Conservation (phyloP, 169 alveolate species). For the Blepharisma undulans region DNA sequence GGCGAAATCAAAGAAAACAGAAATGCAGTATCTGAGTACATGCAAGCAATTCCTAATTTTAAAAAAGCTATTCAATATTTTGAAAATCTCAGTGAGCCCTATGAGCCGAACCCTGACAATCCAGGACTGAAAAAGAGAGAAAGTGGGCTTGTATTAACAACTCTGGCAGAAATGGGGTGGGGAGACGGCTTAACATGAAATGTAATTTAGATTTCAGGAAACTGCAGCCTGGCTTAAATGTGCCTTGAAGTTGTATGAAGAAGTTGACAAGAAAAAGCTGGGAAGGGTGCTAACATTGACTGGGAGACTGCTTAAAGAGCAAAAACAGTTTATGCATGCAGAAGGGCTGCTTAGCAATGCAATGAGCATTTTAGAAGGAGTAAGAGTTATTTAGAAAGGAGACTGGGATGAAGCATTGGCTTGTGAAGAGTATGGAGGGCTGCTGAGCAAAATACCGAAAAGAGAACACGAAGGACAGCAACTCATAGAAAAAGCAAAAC, state of each 20-base stretch:
- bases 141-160: not conserved
- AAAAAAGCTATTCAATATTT: not conserved
- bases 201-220: not conserved
- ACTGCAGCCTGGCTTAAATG: not conserved
- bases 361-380: not conserved
- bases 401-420: not conserved
- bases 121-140: not conserved
- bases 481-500: not conserved
- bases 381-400: not conserved
- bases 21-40: not conserved
- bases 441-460: not conserved
- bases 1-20: not conserved
- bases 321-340: not conserved
- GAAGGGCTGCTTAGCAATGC: not conserved
- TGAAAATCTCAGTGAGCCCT: not conserved
- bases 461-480: not conserved
- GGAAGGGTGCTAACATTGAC: not conserved
- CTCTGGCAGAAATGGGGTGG: not conserved
- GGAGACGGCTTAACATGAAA: not conserved
- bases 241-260: not conserved
- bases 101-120: not conserved
- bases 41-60: not conserved
- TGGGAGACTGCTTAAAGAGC: not conserved
- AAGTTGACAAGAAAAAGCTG: not conserved
- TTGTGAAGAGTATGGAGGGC: not conserved